A percentile compares a stretch with the other conserved stretches of the same genome.
Conservation (phyloP, 163 green algal genomes). For the Scenedesmus sp. region DNA sequence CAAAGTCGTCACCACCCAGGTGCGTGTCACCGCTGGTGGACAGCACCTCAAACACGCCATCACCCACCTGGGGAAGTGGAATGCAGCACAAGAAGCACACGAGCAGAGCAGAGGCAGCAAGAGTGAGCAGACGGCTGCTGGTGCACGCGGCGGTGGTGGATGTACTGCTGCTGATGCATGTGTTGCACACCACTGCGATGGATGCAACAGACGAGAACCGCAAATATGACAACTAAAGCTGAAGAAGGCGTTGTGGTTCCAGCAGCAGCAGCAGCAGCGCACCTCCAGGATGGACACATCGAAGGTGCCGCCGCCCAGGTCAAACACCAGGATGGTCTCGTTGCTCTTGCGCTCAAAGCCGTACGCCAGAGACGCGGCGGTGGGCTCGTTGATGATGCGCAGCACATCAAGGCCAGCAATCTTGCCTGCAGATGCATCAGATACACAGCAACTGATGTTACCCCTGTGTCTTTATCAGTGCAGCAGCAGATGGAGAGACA, state of each 20-base stretch:
- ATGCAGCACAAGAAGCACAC: neutral
- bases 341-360: slow-evolving; percentile 97
- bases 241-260: neutral
- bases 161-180: no score
- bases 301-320: slow-evolving; percentile 98
- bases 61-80: slow-evolving; percentile 85
- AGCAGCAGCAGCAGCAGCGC: neutral
- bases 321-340: slow-evolving; percentile 99
- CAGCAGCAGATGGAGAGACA: neutral
- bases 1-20: slow-evolving; percentile 99
- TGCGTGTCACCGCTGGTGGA: slow-evolving; percentile 98
- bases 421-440: slow-evolving; percentile 58
- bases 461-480: no score
- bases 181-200: no score
- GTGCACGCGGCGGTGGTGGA: no score
- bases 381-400: slow-evolving; percentile 99
- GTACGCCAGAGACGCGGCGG: slow-evolving; percentile 96
- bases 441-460: neutral
- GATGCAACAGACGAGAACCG: no score
- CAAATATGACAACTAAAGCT: no score
- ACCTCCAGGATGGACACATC: slow-evolving; percentile 97
- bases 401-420: slow-evolving; percentile 99
- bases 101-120: neutral
- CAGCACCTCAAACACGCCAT: slow-evolving; percentile 99
- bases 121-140: neutral